Evolutionary conservation across 768 basidiomycete species (phyloP).

Genomic region (Lentinula raphanica): DNA sequence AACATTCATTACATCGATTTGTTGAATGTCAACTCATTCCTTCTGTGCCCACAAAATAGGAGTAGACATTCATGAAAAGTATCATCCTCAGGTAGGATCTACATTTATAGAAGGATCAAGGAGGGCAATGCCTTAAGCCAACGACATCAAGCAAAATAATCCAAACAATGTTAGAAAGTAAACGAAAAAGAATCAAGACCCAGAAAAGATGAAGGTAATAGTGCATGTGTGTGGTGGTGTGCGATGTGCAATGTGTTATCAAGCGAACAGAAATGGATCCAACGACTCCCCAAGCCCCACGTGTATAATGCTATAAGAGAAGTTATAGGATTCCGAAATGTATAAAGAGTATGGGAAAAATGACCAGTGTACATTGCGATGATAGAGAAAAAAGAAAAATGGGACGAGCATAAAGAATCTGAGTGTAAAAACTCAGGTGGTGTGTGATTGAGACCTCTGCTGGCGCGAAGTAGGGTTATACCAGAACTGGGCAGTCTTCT

Average conservation of each 20-base stretch:
- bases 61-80: no score
- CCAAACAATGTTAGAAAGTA: background rate
- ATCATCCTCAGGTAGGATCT: no score
- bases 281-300: background rate
- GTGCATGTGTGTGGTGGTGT: background rate
- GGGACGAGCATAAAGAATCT: background rate
- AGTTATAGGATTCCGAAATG: background rate
- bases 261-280: background rate
- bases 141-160: background rate
- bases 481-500: constrained; percentile 1
- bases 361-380: background rate
- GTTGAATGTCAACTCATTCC: no score
- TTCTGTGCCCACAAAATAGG: no score
- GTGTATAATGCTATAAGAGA: background rate
- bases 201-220: background rate
- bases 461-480: background rate
- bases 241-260: background rate
- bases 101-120: no score
- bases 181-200: background rate
- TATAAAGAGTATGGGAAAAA: background rate
- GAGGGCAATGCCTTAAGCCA: no score
- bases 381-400: background rate
- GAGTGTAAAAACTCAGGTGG: background rate
- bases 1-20: no score
- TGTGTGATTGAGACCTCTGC: background rate